Conservation (phyloP, 768 basidiomycete genomes). For the Suillus clintonianus region DNA sequence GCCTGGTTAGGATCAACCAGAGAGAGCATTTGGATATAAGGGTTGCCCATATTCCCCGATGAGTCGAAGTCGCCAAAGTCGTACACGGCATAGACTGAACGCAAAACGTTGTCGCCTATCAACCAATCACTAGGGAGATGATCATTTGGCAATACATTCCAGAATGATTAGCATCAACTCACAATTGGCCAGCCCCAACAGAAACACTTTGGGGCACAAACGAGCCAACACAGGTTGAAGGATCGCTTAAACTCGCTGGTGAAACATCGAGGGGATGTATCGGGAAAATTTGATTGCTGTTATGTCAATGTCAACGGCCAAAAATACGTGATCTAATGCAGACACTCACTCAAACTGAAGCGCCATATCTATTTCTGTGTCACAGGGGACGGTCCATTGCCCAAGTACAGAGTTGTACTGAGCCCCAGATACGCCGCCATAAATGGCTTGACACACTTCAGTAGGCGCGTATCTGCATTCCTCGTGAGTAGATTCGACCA, state of each 20-base stretch:
- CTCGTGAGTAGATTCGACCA: conserved; percentile 5
- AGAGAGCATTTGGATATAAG: conserved; percentile 75
- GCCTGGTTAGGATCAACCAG: conserved; percentile 70
- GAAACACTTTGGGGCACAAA: conserved; percentile 67
- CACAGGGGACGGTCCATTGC: conserved; percentile 77
- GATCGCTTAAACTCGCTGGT: conserved; percentile 45
- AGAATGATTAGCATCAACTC: conserved; percentile 24
- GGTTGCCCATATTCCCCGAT: conserved; percentile 66
- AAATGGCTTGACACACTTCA: conserved; percentile 68
- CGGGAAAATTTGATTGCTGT: conserved; percentile 72
- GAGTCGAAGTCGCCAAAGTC: conserved; percentile 81
- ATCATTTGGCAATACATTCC: conserved; percentile 2
- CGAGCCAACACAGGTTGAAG: conserved; percentile 66
- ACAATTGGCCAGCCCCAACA: conserved; percentile 70
- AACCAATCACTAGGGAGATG: conserved; percentile 67
- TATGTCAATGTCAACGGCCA: conserved; percentile 6
- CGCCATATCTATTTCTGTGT: conserved; percentile 74
- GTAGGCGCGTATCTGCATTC: conserved; percentile 64
- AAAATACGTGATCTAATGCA: conserved; percentile 3
- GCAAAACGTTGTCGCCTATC: conserved; percentile 80
- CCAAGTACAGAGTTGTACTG: conserved; percentile 49
- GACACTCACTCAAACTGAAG: conserved; percentile 69
- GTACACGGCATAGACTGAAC: conserved; percentile 80
- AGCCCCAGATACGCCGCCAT: conserved; percentile 66
- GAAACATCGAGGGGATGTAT: conserved; percentile 80